Evolutionary conservation across 257 asterid species (phyloP).

Genomic region (Handroanthus guayacan): DNA sequence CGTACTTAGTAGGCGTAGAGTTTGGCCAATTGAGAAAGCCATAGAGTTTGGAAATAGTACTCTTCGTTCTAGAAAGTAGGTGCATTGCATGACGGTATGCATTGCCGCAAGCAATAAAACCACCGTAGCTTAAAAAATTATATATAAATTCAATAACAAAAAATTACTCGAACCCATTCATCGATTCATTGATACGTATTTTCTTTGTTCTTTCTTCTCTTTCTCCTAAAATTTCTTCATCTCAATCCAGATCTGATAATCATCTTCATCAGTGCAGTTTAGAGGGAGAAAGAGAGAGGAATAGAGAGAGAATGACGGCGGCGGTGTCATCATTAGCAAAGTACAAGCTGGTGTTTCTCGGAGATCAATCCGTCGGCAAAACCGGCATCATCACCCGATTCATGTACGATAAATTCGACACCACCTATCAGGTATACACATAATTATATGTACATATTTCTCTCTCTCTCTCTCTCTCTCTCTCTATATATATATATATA

Average conservation of each 20-base stretch:
- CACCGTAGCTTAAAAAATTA: conserved; percentile 3
- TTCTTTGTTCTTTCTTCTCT: not conserved
- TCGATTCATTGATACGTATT: conserved; percentile 22
- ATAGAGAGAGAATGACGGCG: conserved; percentile 38
- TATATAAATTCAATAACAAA: conserved; percentile 1
- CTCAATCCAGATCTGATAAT: conserved; percentile 34
- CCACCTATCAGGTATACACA: conserved; percentile 46
- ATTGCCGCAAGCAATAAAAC: not conserved
- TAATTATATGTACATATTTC: not conserved
- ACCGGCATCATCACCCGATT: conserved; percentile 57
- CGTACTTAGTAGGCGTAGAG: too few relatives aligned
- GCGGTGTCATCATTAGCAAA: conserved; percentile 53
- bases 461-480: not conserved
- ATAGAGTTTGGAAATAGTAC: too few relatives aligned
- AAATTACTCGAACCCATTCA: conserved; percentile 14
- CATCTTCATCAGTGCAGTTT: conserved; percentile 22
- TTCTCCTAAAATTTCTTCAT: conserved; percentile 35
- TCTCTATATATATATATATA: not conserved
- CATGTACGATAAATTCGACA: conserved; percentile 57
- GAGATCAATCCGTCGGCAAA: conserved; percentile 59
- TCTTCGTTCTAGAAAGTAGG: not conserved
- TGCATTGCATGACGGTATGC: conserved; percentile 3
- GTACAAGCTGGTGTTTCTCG: conserved; percentile 54
- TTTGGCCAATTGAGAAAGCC: too few relatives aligned
- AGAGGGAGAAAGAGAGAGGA: conserved; percentile 26